Evolutionary conservation across 441 rosid genomes (phyloP).

Genomic region (Dalechampia spathulata): DNA sequence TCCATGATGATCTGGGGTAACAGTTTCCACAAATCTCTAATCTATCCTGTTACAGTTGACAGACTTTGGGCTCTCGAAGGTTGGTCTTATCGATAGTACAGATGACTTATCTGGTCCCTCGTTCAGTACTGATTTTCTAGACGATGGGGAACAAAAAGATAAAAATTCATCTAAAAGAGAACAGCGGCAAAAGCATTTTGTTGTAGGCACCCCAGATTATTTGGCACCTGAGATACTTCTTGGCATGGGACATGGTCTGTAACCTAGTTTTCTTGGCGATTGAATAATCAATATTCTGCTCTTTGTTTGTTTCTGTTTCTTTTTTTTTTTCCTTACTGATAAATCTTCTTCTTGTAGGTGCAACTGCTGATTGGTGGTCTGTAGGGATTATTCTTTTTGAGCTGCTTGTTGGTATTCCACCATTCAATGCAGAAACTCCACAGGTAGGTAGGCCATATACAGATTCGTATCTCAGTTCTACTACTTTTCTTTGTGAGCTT

Average conservation of each 20-base stretch:
- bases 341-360: conserved; percentile 44
- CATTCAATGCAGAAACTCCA: conserved; percentile 89
- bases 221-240: conserved; percentile 99
- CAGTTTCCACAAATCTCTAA: conserved; percentile 22
- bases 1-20: background rate
- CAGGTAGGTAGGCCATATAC: conserved; percentile 50
- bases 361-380: conserved; percentile 99
- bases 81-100: conserved; percentile 95
- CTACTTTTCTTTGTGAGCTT: no score
- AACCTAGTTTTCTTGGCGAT: no score
- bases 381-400: conserved; percentile 91
- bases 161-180: conserved; percentile 44
- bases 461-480: no score
- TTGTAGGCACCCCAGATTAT: conserved; percentile 95
- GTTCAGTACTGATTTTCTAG: conserved; percentile 41
- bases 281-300: conserved; percentile 17
- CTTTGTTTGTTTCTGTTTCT: no score
- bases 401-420: conserved; percentile 89
- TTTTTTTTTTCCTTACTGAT: conserved; percentile 12
- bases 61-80: conserved; percentile 99
- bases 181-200: conserved; percentile 65
- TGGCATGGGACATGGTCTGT: conserved; percentile 99
- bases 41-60: conserved; percentile 76
- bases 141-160: conserved; percentile 42
- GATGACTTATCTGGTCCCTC: conserved; percentile 89